These are phyloP conservation scores for Fusarium oxysporum DNA, from an alignment of 2,329 filamentous ascomycete genomes.

Conservation along the genomic window DNA sequence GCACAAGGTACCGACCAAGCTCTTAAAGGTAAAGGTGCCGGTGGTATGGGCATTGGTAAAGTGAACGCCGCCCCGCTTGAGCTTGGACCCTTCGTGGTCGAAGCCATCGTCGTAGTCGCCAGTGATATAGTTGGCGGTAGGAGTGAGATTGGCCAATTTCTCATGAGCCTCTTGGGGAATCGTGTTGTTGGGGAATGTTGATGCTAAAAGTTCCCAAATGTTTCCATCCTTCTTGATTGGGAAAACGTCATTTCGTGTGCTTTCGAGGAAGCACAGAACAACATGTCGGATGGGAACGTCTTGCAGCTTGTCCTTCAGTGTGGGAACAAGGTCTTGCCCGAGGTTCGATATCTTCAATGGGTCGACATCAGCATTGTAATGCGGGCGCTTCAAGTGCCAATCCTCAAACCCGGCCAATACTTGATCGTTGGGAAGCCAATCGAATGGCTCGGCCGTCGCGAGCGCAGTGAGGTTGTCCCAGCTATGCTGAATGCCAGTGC, in stretches of 20 bases:
- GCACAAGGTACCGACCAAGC: slow-evolving; percentile 55
- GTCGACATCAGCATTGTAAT: slow-evolving; percentile 54
- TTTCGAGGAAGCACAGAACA: slow-evolving; percentile 57
- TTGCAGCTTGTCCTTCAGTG: slow-evolving; percentile 41
- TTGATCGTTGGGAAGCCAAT: slow-evolving; percentile 46
- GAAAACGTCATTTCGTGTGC: slow-evolving; percentile 59
- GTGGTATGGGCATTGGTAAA: slow-evolving; percentile 56
- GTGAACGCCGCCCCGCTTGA: slow-evolving; percentile 53
- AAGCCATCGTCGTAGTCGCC: slow-evolving; percentile 53
- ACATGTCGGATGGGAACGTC: slow-evolving; percentile 56
- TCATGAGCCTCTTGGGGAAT: slow-evolving; percentile 49
- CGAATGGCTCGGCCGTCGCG: slow-evolving; percentile 23
- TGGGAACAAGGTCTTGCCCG: slow-evolving; percentile 46
- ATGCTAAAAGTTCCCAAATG: slow-evolving; percentile 49
- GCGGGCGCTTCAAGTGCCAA: slow-evolving; percentile 44
- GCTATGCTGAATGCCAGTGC: slow-evolving; percentile 33
- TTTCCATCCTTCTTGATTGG: slow-evolving; percentile 56
- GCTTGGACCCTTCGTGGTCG: slow-evolving; percentile 28
- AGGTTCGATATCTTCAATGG: slow-evolving; percentile 56
- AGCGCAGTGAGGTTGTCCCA: slow-evolving; percentile 50
- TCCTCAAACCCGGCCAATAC: slow-evolving; percentile 44
- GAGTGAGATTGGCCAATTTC: slow-evolving; percentile 45
- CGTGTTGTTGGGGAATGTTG: slow-evolving; percentile 46
- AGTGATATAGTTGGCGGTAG: slow-evolving; percentile 51
- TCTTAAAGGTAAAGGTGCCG: slow-evolving; percentile 58